These are phyloP conservation scores for Colletotrichum chlorophyti DNA, from an alignment of 2,329 filamentous ascomycete genomes.

Conservation along the genomic window DNA sequence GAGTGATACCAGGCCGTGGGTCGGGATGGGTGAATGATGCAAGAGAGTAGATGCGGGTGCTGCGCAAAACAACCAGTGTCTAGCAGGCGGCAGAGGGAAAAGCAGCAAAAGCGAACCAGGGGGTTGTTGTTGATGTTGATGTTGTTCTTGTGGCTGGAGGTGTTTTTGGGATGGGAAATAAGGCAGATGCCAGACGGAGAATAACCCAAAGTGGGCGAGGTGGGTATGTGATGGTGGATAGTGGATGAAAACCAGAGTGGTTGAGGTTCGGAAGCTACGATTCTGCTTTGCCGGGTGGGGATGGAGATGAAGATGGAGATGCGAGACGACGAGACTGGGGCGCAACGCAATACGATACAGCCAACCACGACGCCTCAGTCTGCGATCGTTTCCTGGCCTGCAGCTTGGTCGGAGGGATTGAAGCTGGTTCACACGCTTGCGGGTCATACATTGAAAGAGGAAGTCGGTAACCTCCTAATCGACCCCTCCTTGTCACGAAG, in stretches of 20 bases:
- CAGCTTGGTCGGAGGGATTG: neutral
- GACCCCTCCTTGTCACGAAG: slow-evolving; percentile 9
- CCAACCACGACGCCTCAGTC: no score
- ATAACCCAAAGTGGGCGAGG: slow-evolving; percentile 23
- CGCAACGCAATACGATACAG: no score
- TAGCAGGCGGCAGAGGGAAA: slow-evolving; percentile 18
- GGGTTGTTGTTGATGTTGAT: neutral
- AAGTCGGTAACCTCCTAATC: slow-evolving; percentile 1
- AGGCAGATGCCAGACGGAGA: no score
- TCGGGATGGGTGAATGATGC: no score
- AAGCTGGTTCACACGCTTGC: neutral
- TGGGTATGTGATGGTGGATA: no score
- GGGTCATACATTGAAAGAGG: neutral
- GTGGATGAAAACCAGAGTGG: slow-evolving; percentile 18
- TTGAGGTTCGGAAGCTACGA: slow-evolving; percentile 20
- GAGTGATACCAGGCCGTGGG: slow-evolving; percentile 4
- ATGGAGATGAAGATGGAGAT: no score
- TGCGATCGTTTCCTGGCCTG: slow-evolving; percentile 4
- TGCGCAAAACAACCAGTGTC: neutral
- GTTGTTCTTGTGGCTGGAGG: no score
- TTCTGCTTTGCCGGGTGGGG: slow-evolving; percentile 23
- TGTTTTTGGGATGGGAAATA: no score
- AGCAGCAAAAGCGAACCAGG: slow-evolving; percentile 14
- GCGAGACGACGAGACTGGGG: no score
- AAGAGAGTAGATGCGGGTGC: slow-evolving; percentile 6